These are phyloP conservation scores for Xenosphaeropsis pyriputrescens DNA, from an alignment of 2,329 filamentous ascomycete genomes.

Conservation along the genomic window DNA sequence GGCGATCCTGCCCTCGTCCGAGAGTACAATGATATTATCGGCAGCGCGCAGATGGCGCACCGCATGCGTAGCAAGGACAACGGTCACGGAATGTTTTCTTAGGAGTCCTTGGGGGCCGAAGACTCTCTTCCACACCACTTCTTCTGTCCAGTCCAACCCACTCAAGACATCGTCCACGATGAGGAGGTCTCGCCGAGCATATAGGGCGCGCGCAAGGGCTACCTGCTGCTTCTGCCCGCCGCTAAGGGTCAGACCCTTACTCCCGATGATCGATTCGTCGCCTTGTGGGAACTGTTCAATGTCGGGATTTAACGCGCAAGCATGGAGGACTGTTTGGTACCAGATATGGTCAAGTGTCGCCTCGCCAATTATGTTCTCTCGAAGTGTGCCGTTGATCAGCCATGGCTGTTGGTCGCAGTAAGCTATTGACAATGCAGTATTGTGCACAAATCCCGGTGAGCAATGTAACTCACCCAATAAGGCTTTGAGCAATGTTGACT, in stretches of 20 bases:
- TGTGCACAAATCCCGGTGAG: conserved; percentile 6
- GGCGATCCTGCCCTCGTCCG: conserved; percentile 16
- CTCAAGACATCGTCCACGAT: conserved; percentile 20
- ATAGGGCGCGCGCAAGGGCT: conserved; percentile 42
- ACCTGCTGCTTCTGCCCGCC: conserved; percentile 52
- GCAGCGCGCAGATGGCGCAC: conserved; percentile 6
- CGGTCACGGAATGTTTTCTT: conserved; percentile 14
- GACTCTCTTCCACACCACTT: conserved; percentile 50
- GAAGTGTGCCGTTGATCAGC: conserved; percentile 26
- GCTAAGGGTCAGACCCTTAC: conserved; percentile 51
- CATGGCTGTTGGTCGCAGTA: conserved; percentile 25
- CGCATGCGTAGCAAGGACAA: conserved; percentile 18
- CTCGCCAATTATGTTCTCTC: conserved; percentile 23
- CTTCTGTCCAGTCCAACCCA: conserved; percentile 20
- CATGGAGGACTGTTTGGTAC: conserved; percentile 50
- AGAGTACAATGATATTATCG: conserved; percentile 21
- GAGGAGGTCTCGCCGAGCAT: conserved; percentile 21
- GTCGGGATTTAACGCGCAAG: conserved; percentile 47
- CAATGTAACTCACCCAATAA: conserved; percentile 9
- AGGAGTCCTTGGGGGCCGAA: conserved; percentile 18
- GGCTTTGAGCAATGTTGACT: conserved; percentile 10
- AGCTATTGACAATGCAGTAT: conserved; percentile 12
- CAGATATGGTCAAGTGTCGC: conserved; percentile 33
- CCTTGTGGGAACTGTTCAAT: conserved; percentile 46
- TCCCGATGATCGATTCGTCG: conserved; percentile 50